Percentiles rank a stretch among this genome's conserved stretches.
phyloP scores from a whole-genome alignment of 306 rosid genomes.

The Trifolium pratense region DNA sequence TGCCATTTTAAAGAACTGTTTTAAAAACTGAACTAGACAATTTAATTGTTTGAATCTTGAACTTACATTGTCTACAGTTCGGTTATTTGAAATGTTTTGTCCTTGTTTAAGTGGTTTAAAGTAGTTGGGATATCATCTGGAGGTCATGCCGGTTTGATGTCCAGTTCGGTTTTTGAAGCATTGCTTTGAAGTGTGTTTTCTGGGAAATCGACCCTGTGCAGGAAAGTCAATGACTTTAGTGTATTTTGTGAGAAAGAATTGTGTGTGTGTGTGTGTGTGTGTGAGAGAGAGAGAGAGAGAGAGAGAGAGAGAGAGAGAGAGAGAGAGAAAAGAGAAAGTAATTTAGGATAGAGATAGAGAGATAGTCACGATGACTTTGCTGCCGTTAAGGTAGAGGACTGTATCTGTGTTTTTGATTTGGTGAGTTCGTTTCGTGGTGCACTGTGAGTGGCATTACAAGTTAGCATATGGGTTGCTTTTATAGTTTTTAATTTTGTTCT shows the following conservation, averaged over 20 bases:
- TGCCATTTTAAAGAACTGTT: background rate
- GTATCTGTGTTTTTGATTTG: background rate
- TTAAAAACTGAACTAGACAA: background rate
- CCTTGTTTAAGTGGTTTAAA: background rate
- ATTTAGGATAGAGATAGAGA: background rate
- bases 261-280: too few species aligned
- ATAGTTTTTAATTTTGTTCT: background rate
- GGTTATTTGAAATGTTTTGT: background rate
- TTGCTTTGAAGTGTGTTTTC: background rate
- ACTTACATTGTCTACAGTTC: background rate
- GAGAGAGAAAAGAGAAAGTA: background rate
- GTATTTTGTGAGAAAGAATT: background rate
- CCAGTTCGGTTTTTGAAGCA: background rate
- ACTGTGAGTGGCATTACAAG: background rate
- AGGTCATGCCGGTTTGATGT: background rate
- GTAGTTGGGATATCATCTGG: background rate
- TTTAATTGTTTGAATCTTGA: background rate
- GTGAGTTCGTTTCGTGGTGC: background rate
- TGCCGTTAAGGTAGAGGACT: background rate
- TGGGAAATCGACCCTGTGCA: background rate
- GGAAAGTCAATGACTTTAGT: background rate
- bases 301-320: background rate
- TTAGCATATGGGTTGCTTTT: constrained; percentile 10
- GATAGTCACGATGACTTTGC: background rate
- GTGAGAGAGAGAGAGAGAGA: background rate